Conservation (phyloP, 1,284 basidiomycete species). For the Ustilago trichophora region DNA sequence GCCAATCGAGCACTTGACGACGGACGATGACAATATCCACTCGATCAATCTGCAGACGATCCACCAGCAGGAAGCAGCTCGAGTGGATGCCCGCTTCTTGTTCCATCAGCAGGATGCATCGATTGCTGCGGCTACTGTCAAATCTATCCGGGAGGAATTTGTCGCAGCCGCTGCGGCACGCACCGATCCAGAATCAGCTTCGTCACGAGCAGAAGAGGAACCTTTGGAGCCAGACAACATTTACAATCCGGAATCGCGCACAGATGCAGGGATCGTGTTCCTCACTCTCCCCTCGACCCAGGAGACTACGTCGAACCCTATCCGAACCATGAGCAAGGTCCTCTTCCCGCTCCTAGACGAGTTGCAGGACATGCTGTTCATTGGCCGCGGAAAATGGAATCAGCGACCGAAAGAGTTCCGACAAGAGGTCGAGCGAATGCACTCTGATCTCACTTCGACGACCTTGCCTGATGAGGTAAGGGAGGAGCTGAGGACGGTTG, state of each 20-base stretch:
- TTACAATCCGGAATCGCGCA: neutral
- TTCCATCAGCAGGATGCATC: constrained; percentile 36
- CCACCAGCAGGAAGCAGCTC: constrained; percentile 33
- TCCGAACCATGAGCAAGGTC: constrained; percentile 14
- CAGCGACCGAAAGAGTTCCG: constrained; percentile 42
- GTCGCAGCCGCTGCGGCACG: neutral
- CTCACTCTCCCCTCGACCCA: constrained; percentile 12
- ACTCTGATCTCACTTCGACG: constrained; percentile 1
- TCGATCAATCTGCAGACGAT: constrained; percentile 48
- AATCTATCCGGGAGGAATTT: too few relatives aligned
- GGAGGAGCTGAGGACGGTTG: constrained; percentile 23
- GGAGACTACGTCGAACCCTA: constrained; percentile 1
- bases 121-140: constrained; percentile 9
- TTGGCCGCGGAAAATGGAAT: constrained; percentile 46
- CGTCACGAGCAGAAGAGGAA: too few relatives aligned
- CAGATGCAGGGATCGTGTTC: constrained; percentile 22
- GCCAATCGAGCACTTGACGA: constrained; percentile 2
- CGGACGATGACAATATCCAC: constrained; percentile 23
- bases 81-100: constrained; percentile 40
- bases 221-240: neutral
- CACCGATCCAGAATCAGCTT: too few relatives aligned
- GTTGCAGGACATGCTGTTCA: constrained; percentile 35
- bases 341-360: constrained; percentile 24
- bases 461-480: constrained; percentile 8
- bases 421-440: constrained; percentile 29